phyloP scores from a whole-genome alignment of 1,139 yeast genomes.

The Geotrichum bryndzae region DNA sequence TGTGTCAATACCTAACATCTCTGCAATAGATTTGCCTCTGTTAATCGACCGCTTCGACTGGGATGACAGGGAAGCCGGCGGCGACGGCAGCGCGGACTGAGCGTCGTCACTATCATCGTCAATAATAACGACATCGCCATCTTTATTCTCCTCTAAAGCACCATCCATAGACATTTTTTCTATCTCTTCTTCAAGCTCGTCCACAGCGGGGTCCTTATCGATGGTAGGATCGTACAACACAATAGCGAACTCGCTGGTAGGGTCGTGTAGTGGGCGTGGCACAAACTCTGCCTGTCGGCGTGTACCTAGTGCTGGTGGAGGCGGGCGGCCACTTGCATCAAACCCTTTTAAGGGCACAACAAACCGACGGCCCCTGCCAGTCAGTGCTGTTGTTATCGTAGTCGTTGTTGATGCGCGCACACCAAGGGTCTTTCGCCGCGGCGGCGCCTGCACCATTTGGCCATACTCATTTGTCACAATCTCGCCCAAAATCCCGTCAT shows the following conservation, averaged over 20 bases:
- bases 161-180: background rate
- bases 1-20: constrained; percentile 66
- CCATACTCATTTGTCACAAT: background rate
- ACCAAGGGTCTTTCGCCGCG: background rate
- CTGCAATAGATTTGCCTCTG: constrained; percentile 66
- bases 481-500: background rate
- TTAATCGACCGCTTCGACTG: constrained; percentile 32
- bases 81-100: constrained; percentile 9
- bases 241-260: constrained; percentile 86
- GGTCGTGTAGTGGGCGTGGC: constrained; percentile 90
- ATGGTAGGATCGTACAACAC: constrained; percentile 94
- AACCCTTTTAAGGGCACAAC: constrained; percentile 37
- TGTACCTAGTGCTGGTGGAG: constrained; percentile 80
- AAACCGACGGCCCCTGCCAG: constrained; percentile 24
- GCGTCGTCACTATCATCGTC: constrained; percentile 19
- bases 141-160: constrained; percentile 10
- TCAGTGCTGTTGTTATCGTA: background rate
- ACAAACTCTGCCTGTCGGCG: constrained; percentile 61
- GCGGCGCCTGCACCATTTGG: background rate
- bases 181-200: constrained; percentile 19
- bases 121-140: constrained; percentile 17
- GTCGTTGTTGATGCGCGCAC: background rate
- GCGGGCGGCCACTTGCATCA: constrained; percentile 36
- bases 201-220: constrained; percentile 40
- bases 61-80: constrained; percentile 20